These are phyloP conservation scores for Aspergillus leporis DNA, from an alignment of 495 filamentous ascomycete species.

Conservation along the genomic window DNA sequence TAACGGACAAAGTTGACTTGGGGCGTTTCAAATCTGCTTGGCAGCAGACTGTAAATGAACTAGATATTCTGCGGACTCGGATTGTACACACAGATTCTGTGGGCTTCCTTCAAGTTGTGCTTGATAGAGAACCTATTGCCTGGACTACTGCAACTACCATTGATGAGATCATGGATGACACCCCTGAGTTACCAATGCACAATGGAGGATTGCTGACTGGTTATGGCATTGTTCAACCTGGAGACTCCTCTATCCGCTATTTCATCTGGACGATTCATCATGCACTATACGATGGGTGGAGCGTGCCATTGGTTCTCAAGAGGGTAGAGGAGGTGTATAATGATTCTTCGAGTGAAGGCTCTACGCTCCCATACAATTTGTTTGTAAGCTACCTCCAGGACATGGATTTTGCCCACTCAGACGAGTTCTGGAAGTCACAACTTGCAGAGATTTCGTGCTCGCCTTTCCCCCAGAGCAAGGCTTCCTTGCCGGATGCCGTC, in stretches of 20 bases:
- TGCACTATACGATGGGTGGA: conserved; percentile 72
- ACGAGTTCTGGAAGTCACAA: conserved; percentile 48
- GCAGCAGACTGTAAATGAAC: conserved; percentile 46
- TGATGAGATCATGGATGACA: conserved; percentile 44
- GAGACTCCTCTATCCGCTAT: conserved; percentile 28
- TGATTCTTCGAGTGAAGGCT: conserved; percentile 8
- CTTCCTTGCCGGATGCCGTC: conserved; percentile 25
- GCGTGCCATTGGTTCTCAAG: conserved; percentile 56
- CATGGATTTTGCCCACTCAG: conserved; percentile 34
- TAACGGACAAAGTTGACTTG: conserved; percentile 45
- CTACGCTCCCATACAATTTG: conserved; percentile 33
- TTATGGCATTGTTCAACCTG: conserved; percentile 51
- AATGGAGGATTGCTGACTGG: conserved; percentile 57
- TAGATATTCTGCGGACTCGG: conserved; percentile 57
- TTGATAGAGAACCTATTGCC: conserved; percentile 48
- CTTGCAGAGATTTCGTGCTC: conserved; percentile 21
- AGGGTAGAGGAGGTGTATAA: conserved; percentile 53
- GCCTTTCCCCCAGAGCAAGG: conserved; percentile 34
- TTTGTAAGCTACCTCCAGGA: conserved; percentile 46
- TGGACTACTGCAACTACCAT: conserved; percentile 48
- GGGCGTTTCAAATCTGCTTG: conserved; percentile 54
- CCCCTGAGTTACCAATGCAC: conserved; percentile 44
- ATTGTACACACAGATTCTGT: conserved; percentile 50
- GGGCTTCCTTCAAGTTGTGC: conserved; percentile 55
- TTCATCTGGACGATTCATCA: conserved; percentile 70